Percentiles rank a stretch among this genome's conserved stretches.
Conservation (phyloP, 1,284 basidiomycete genomes). For the Bothia castanella region DNA sequence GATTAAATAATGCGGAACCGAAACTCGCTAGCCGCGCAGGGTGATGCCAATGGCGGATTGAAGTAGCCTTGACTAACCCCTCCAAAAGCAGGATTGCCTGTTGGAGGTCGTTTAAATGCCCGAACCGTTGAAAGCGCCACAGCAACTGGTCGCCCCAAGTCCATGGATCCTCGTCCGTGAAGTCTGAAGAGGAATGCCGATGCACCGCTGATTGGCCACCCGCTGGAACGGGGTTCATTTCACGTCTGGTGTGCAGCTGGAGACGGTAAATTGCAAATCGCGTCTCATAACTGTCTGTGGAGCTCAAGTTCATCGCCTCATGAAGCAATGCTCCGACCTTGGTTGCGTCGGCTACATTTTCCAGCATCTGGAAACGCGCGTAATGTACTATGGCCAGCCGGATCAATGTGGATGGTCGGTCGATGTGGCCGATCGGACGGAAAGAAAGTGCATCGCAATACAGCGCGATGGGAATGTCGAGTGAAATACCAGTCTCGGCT, state of each 20-base stretch:
- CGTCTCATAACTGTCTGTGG: background rate
- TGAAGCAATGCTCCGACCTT: background rate
- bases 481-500: background rate
- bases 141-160: no score
- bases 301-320: background rate
- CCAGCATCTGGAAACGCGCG: background rate
- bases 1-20: no score
- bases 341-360: background rate
- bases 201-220: background rate
- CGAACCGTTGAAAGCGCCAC: no score
- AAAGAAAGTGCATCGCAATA: constrained; percentile 1
- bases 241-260: no score
- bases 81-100: no score
- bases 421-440: constrained; percentile 1
- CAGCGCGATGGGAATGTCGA: constrained; percentile 4
- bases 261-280: background rate
- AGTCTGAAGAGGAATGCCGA: no score
- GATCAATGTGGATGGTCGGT: constrained; percentile 2
- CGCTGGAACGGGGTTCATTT: background rate
- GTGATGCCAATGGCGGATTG: no score
- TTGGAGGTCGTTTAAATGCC: no score
- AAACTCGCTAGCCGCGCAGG: no score
- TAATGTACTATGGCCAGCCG: background rate
- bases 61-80: no score
- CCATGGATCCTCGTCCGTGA: background rate